phyloP scores from a whole-genome alignment of 164 flowering plant species.

The grape (Vitis vinifera) region DNA sequence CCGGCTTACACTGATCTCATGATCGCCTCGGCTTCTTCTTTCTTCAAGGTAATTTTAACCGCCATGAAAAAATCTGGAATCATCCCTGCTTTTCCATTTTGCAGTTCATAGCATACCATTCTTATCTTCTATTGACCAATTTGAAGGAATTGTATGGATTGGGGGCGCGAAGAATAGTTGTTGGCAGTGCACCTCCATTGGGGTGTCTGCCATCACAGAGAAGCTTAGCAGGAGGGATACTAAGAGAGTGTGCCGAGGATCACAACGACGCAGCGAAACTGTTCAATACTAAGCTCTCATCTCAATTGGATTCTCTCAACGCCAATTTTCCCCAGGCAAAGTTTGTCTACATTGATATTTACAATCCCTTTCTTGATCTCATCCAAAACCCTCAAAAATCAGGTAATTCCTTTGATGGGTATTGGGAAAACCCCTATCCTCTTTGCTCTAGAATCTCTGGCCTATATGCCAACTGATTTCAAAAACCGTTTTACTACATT shows the following conservation, averaged over 20 bases:
- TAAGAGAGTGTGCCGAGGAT: constrained; percentile 30
- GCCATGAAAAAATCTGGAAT: too few species aligned
- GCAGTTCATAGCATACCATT: too few species aligned
- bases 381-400: constrained; percentile 27
- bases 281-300: constrained; percentile 35
- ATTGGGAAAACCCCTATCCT: background rate
- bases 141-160: background rate
- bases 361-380: constrained; percentile 33
- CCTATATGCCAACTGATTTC: too few species aligned
- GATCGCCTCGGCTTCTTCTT: constrained; percentile 20
- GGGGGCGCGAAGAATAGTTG: constrained; percentile 44
- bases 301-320: constrained; percentile 14
- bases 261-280: constrained; percentile 29
- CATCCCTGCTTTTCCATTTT: too few species aligned
- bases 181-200: constrained; percentile 40
- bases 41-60: constrained; percentile 22
- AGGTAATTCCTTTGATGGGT: constrained; percentile 23
- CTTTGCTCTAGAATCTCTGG: background rate
- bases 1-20: too few species aligned
- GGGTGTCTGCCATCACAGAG: constrained; percentile 59
- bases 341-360: constrained; percentile 38
- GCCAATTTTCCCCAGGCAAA: constrained; percentile 10
- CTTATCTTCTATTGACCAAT: too few species aligned
- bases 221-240: constrained; percentile 37
- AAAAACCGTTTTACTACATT: too few species aligned